Evolutionary conservation across 225 moss, liverwort and hornwort genomes (phyloP).

Genomic region (Sphagnum contortum): DNA sequence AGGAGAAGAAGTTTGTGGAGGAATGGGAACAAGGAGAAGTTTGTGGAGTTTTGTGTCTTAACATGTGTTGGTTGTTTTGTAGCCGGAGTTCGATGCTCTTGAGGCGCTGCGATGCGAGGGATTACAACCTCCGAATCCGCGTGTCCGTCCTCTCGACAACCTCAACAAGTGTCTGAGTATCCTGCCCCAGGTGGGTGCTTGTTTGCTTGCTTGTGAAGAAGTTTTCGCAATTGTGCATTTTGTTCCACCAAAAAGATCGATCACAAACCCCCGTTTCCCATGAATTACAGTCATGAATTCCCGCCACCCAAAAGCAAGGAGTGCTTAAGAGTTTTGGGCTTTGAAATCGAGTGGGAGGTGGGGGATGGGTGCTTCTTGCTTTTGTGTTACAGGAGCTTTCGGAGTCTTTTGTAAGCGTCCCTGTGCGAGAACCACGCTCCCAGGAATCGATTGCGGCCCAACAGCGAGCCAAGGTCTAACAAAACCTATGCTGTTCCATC

Average conservation of each 20-base stretch:
- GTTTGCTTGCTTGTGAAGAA: not conserved
- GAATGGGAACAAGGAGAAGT: not conserved
- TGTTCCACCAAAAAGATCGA: too few species aligned
- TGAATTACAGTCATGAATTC: too few species aligned
- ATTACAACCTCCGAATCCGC: constrained; percentile 55
- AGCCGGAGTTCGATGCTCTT: constrained; percentile 58
- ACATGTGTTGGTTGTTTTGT: constrained; percentile 12
- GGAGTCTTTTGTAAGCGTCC: constrained; percentile 56
- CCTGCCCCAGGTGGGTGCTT: constrained; percentile 32
- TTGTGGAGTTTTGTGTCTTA: not conserved
- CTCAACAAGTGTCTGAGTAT: constrained; percentile 61
- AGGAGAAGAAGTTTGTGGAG: too few species aligned
- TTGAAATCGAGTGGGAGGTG: too few species aligned
- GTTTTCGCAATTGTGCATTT: too few species aligned
- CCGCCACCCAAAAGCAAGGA: too few species aligned
- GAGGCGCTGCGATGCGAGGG: constrained; percentile 47
- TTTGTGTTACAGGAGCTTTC: constrained; percentile 41
- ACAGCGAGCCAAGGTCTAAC: constrained; percentile 53
- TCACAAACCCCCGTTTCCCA: too few species aligned
- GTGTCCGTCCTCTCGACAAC: constrained; percentile 55
- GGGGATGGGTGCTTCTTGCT: too few species aligned
- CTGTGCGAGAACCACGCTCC: constrained; percentile 43
- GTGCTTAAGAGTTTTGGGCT: too few species aligned
- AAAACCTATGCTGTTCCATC: not conserved
- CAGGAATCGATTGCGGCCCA: constrained; percentile 65